Evolutionary conservation across 345 rosid genomes (phyloP), one percentile per base, ranked within the genome.

Genomic region (Eucalyptus urophylla): DNA sequence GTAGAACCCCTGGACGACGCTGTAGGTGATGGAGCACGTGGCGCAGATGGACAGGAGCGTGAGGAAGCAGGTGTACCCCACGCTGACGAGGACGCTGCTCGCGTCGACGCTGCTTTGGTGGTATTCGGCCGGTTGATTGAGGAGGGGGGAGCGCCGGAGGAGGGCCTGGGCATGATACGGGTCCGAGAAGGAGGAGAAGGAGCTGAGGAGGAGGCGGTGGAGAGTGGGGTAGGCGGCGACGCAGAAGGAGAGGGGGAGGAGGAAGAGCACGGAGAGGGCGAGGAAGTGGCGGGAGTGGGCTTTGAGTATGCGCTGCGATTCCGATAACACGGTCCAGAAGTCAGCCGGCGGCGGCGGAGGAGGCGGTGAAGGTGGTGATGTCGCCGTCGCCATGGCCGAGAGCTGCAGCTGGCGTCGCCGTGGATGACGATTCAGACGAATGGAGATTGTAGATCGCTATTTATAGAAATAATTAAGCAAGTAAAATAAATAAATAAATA

Each of bases 271-370:
- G 86, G 98, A 94, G 87, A 96, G 99, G 65, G 97, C 97, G 5
- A 96, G 91, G 95, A 97, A 94, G 94, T 96, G 99, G 88, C 97
- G 95, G 37, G 97, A 94, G 95, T 96, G 99, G 43, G 98, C 95
- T 86, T 93, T 94, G 91, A 95, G 91, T 43, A 96, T 95, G 50
- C 96, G 95, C 31, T 88, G 93, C 14, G 97, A 94, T 93, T 95
- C 97, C 3, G 94, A 87, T 49, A 93, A 69, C 87, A 95, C 85
- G 13, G 94, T 58, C 89, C 92, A 69, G 60, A 94, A 88, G 86
- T 91, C 90, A 45, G 92, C 90, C 44, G 92, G 88, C 40, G 90
- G 54, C 62, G 89, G 89, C 15, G 85, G 53, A 14, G 87, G 58
- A 33, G 90, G 27, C 10, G 85, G 44, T 4, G 90, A n/a, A 22